Base-by-base conservation (phyloP, 768 basidiomycete genomes). In the Boletus barrowsii region DNA sequence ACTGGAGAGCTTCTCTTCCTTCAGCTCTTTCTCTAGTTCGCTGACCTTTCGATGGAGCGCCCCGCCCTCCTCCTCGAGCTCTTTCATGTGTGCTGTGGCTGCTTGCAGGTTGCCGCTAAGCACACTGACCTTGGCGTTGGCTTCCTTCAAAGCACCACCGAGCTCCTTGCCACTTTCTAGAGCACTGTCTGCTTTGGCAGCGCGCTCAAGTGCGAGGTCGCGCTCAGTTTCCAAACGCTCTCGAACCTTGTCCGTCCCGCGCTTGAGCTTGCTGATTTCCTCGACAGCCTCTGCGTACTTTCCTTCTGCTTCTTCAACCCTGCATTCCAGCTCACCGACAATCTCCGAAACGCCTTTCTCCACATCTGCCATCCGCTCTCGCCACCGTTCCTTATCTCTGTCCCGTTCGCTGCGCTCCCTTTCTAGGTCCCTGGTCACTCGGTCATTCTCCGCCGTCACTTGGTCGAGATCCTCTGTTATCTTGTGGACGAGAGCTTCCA, bases 361-460 rank as follows among this genome's bases (percentile, higher is more conserved):
- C 10, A 89, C 86, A 54, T 89, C 88, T 10, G 58, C 61, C 82
- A 91, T 88, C 42, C 86, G 77, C 47, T 80, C 81, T 60, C 81
- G 82, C 84, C 86, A 92, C 42, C 82, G 72, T 29, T 84, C 82
- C 56, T 85, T 87, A 63, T 90, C 88, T 47, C 76, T 75, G 13
- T 76, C 71, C n/a, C 88, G 76, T 45, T 80, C 86, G 20, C 69
- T 72, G 51, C 67, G 78, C 67, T 90, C 88, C 37, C 69, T 73
- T 45, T 80, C 76, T 1, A 89, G 69, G 14, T 74, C 77, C 49
- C 71, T 70, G 59, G 77, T 74, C 10, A 75, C 53, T 18, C 74
- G 75, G 20, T 77, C 76, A 60, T 79, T 81, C 59, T 81, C 81
- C 14, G 62, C 66, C 43, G 72, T 68, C 30, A 69, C 73, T n/a